phyloP scores from a whole-genome alignment of 805 yeast species.

The Sungouiella thailandica region DNA sequence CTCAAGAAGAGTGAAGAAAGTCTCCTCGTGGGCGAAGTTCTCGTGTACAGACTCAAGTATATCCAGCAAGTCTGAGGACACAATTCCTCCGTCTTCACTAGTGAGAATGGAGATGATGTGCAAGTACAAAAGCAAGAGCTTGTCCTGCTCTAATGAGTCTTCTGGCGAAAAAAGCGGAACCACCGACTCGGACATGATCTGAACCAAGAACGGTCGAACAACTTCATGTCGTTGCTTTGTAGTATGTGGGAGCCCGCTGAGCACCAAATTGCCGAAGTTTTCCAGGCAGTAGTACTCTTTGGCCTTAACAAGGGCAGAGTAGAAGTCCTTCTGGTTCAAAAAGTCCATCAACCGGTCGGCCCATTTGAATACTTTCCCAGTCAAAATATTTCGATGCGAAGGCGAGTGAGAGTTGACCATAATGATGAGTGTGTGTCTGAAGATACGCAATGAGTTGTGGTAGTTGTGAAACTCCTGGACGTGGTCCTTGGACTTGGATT shows the following conservation, averaged over 20 bases:
- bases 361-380: slow-evolving; percentile 66
- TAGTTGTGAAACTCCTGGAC: neutral
- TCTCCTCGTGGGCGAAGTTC: slow-evolving; percentile 19
- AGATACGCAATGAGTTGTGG: slow-evolving; percentile 14
- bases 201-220: slow-evolving; percentile 50
- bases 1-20: slow-evolving; percentile 52
- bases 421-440: slow-evolving; percentile 21
- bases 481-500: neutral
- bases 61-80: slow-evolving; percentile 6
- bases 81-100: slow-evolving; percentile 4
- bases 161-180: slow-evolving; percentile 28
- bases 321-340: slow-evolving; percentile 45
- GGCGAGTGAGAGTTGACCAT: slow-evolving; percentile 10
- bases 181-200: slow-evolving; percentile 53
- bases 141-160: neutral
- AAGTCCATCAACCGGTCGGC: slow-evolving; percentile 53
- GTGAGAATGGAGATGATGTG: slow-evolving; percentile 10
- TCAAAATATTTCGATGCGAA: slow-evolving; percentile 32
- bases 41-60: slow-evolving; percentile 23
- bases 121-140: slow-evolving; percentile 10
- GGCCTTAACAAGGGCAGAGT: slow-evolving; percentile 54
- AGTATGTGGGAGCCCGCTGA: slow-evolving; percentile 54
- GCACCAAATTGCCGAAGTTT: slow-evolving; percentile 44
- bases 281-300: slow-evolving; percentile 42
- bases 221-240: slow-evolving; percentile 39